These are phyloP conservation scores for Pseudogymnoascus sp. DNA, from an alignment of 2,329 filamentous ascomycete genomes.

Conservation along the genomic window DNA sequence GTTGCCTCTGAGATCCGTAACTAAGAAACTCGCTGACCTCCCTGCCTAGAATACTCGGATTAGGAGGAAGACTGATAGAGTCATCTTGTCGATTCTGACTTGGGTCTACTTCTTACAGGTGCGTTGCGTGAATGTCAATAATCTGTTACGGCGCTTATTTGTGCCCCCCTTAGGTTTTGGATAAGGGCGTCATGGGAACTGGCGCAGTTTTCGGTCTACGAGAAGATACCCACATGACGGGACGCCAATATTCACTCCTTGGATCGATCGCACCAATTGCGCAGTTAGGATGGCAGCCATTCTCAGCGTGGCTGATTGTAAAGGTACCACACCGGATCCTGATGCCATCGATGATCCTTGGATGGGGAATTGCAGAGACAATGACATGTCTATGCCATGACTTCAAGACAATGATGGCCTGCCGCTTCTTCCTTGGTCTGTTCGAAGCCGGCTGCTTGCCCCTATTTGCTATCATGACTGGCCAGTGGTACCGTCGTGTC, in stretches of 20 bases:
- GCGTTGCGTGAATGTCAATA: conserved; percentile 31
- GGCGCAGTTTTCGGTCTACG: conserved; percentile 43
- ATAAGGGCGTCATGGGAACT: background rate
- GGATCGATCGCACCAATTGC: conserved; percentile 54
- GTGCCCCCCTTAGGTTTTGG: conserved; percentile 18
- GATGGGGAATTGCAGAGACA: conserved; percentile 44
- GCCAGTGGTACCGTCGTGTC: conserved; percentile 54
- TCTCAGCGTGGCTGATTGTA: conserved; percentile 44
- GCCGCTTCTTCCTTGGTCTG: conserved; percentile 35
- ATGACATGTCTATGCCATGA: conserved; percentile 26
- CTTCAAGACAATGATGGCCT: conserved; percentile 30
- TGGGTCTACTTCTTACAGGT: conserved; percentile 52
- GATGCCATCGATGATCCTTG: conserved; percentile 41
- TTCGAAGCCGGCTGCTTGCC: conserved; percentile 23
- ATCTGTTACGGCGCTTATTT: conserved; percentile 21
- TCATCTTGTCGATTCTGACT: conserved; percentile 43
- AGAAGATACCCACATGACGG: conserved; percentile 39
- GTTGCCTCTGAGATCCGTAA: background rate
- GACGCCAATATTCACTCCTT: conserved; percentile 48
- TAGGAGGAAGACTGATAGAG: conserved; percentile 36
- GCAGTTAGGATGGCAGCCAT: conserved; percentile 49
- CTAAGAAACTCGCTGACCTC: background rate
- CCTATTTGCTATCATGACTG: conserved; percentile 49
- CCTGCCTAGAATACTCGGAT: conserved; percentile 13
- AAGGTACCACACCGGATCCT: conserved; percentile 49